phyloP scores from a whole-genome alignment of 1,284 basidiomycete genomes.

The Athelia psychrophila region DNA sequence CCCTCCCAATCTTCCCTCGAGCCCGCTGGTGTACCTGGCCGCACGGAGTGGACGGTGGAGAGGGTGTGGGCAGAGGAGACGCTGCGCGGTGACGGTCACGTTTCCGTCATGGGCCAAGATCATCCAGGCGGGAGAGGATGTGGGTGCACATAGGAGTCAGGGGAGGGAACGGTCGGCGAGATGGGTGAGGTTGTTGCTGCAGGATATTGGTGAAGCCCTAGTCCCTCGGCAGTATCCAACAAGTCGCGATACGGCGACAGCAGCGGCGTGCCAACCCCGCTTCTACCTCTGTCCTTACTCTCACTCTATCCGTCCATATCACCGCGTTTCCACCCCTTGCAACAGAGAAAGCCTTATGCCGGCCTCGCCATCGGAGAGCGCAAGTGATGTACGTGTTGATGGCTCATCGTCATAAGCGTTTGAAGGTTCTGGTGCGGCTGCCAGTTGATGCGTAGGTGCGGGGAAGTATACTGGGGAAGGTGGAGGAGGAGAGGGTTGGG shows the following conservation, averaged over 20 bases:
- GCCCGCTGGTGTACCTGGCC: no score
- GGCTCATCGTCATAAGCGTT: slow-evolving; percentile 14
- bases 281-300: neutral
- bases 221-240: neutral
- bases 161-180: neutral
- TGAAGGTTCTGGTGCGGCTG: neutral
- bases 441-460: neutral
- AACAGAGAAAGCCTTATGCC: slow-evolving; percentile 69
- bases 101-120: slow-evolving; percentile 11
- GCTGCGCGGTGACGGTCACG: slow-evolving; percentile 7
- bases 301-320: slow-evolving; percentile 13
- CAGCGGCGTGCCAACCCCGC: neutral
- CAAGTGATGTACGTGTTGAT: slow-evolving; percentile 26
- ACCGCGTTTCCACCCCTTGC: slow-evolving; percentile 41
- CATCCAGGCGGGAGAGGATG: neutral
- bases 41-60: no score
- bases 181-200: neutral
- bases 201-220: neutral
- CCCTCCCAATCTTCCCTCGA: slow-evolving; percentile 59
- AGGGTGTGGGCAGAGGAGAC: neutral
- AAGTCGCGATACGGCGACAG: neutral
- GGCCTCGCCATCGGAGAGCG: slow-evolving; percentile 51
- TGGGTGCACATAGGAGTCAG: neutral
- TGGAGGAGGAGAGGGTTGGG: neutral
- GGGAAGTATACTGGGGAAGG: neutral